Evolutionary conservation across 495 filamentous ascomycete genomes (phyloP).

Genomic region (Pseudevernia furfuracea): DNA sequence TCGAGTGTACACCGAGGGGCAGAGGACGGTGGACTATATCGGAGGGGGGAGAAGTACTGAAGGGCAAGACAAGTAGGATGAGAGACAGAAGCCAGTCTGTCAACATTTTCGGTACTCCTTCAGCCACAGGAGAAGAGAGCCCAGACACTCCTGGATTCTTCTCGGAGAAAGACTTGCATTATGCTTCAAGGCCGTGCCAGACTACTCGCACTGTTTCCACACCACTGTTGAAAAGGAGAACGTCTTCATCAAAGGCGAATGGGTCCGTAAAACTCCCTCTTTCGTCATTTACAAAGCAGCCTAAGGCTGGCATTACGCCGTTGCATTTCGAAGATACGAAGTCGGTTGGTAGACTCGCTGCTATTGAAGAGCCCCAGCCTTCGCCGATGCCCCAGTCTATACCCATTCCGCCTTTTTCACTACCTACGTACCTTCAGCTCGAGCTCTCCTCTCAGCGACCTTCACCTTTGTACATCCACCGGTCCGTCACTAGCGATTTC

Average conservation of each 20-base stretch:
- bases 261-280: conserved; percentile 9
- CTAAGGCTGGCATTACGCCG: conserved; percentile 25
- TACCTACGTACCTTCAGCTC: conserved; percentile 81
- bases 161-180: not conserved
- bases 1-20: not conserved
- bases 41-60: not conserved
- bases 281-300: conserved; percentile 16
- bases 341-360: conserved; percentile 26
- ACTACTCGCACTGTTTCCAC: conserved; percentile 32
- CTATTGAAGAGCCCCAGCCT: conserved; percentile 38
- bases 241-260: conserved; percentile 26
- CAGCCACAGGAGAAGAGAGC: conserved; percentile 2
- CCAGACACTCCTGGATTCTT: not conserved
- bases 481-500: conserved; percentile 60
- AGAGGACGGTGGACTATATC: conserved; percentile 15
- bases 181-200: conserved; percentile 25
- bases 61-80: conserved; percentile 1
- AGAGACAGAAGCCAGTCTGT: conserved; percentile 7
- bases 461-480: conserved; percentile 82
- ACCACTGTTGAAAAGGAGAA: conserved; percentile 33
- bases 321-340: conserved; percentile 39
- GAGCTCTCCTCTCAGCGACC: conserved; percentile 76
- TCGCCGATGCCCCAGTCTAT: conserved; percentile 64
- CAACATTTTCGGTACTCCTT: conserved; percentile 3
- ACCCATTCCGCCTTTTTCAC: conserved; percentile 75